Conservation (phyloP, 805 yeast genomes). For the Nakazawaea peltata region DNA sequence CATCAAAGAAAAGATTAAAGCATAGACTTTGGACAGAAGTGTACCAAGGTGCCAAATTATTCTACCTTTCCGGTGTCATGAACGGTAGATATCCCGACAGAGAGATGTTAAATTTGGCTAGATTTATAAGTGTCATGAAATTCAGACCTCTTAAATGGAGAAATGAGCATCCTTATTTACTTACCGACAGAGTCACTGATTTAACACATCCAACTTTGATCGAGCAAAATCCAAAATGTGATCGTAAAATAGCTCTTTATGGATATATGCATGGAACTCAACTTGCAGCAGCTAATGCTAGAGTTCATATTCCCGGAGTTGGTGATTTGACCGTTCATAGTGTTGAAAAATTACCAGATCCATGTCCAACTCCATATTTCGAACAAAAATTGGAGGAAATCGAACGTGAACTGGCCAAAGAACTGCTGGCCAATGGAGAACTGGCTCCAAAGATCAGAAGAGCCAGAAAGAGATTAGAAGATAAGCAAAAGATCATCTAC, state of each 20-base stretch:
- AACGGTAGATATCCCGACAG: conserved; percentile 98
- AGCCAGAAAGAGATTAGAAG: conserved; percentile 81
- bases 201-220: conserved; percentile 85
- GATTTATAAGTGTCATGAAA: conserved; percentile 95
- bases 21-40: conserved; percentile 99
- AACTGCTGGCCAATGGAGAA: conserved; percentile 56
- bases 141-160: conserved; percentile 99
- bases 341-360: conserved; percentile 91
- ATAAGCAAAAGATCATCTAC: conserved; percentile 85
- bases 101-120: conserved; percentile 82
- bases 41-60: conserved; percentile 94
- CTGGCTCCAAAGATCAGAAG: conserved; percentile 36
- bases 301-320: conserved; percentile 90
- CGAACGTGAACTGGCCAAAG: conserved; percentile 65
- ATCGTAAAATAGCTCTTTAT: conserved; percentile 83
- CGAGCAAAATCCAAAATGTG: conserved; percentile 73
- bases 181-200: conserved; percentile 86
- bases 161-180: conserved; percentile 91
- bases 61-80: conserved; percentile 89
- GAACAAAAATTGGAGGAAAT: conserved; percentile 79
- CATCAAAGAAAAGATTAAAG: conserved; percentile 85
- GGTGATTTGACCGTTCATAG: conserved; percentile 77
- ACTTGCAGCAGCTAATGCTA: conserved; percentile 54
- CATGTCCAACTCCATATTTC: conserved; percentile 94
- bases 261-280: conserved; percentile 97